Evolutionary conservation across 345 rosid species (phyloP).

Genomic region (Dipteronia dyeriana): DNA sequence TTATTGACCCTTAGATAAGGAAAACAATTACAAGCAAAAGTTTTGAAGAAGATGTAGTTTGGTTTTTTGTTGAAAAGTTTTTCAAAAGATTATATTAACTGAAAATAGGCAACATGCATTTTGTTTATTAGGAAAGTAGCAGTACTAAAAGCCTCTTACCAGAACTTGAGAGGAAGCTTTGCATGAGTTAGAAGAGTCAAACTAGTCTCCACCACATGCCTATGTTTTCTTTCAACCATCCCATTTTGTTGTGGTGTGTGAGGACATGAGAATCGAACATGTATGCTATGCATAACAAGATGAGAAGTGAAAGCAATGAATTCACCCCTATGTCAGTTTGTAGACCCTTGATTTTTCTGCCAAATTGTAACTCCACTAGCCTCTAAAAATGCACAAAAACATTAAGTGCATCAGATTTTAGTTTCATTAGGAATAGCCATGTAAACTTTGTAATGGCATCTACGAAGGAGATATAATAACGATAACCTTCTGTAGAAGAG

Average conservation of each 20-base stretch:
- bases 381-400: neutral
- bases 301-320: neutral
- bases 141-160: too few relatives aligned
- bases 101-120: too few relatives aligned
- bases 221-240: too few relatives aligned
- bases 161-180: too few relatives aligned
- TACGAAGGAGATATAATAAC: neutral
- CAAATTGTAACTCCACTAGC: neutral
- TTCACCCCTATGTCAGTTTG: neutral
- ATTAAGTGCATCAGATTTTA: neutral
- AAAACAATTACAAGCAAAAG: too few relatives aligned
- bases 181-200: neutral
- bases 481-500: neutral
- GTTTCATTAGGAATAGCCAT: neutral
- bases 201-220: neutral
- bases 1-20: too few relatives aligned
- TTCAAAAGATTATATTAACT: too few relatives aligned
- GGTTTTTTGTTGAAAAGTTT: too few relatives aligned
- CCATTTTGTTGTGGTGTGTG: neutral
- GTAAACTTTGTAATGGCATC: neutral
- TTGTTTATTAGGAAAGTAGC: too few relatives aligned
- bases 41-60: too few relatives aligned
- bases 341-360: neutral
- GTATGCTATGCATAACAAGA: neutral
- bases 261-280: neutral